phyloP scores from a whole-genome alignment of 2,329 filamentous ascomycete genomes.

The Drechslera avenae region DNA sequence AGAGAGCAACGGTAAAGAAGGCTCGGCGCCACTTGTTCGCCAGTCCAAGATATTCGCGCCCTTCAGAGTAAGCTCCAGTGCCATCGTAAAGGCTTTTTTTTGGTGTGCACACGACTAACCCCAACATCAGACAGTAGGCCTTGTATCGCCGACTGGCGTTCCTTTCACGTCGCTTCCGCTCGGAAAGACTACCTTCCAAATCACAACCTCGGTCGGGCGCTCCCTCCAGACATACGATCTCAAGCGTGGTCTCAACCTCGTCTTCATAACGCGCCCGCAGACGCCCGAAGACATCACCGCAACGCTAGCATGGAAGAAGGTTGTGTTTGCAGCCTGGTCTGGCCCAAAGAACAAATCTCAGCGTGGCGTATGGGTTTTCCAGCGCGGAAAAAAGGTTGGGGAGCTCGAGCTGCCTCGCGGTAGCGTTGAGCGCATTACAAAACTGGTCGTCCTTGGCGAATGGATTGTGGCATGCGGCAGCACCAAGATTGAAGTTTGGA shows the following conservation, averaged over 20 bases:
- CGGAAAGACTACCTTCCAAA: constrained; percentile 94
- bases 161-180: constrained; percentile 89
- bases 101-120: constrained; percentile 18
- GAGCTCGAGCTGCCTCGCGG: constrained; percentile 72
- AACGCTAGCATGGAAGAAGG: constrained; percentile 84
- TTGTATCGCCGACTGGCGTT: constrained; percentile 88
- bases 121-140: constrained; percentile 76
- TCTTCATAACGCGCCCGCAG: constrained; percentile 91
- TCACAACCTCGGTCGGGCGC: constrained; percentile 91
- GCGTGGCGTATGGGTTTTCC: constrained; percentile 86
- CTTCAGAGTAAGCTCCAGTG: constrained; percentile 70
- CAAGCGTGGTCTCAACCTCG: constrained; percentile 83
- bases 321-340: constrained; percentile 89
- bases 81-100: neutral
- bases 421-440: constrained; percentile 71
- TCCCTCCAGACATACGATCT: constrained; percentile 96
- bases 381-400: constrained; percentile 82
- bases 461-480: constrained; percentile 85
- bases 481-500: constrained; percentile 87
- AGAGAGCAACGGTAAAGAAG: constrained; percentile 44
- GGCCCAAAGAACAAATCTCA: constrained; percentile 57
- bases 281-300: constrained; percentile 86
- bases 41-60: constrained; percentile 87
- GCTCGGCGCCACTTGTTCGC: constrained; percentile 48
- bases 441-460: constrained; percentile 82